phyloP scores from a whole-genome alignment of 768 basidiomycete genomes.

The Calocybe cyanea region DNA sequence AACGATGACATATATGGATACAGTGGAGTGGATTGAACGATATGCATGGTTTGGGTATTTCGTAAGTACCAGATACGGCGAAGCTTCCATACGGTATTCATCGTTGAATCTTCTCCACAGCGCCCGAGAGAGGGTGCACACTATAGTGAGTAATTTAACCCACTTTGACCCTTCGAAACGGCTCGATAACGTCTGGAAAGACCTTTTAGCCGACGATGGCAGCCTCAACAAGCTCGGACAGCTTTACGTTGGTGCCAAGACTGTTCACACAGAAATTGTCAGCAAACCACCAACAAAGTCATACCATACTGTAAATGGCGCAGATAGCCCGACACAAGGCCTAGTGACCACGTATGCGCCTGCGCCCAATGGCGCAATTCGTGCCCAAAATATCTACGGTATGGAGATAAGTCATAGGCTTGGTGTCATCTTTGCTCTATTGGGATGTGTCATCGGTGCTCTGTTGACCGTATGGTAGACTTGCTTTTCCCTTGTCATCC shows the following conservation, averaged over 20 bases:
- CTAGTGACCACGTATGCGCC: constrained; percentile 33
- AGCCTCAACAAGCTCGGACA: constrained; percentile 42
- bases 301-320: constrained; percentile 31
- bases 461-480: constrained; percentile 16
- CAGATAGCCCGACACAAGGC: constrained; percentile 31
- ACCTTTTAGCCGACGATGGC: constrained; percentile 41
- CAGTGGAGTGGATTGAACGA: constrained; percentile 53
- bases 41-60: constrained; percentile 63
- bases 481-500: background rate
- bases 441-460: constrained; percentile 11
- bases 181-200: constrained; percentile 20
- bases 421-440: constrained; percentile 10
- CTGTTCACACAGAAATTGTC: constrained; percentile 35
- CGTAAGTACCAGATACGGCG: constrained; percentile 24
- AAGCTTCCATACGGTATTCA: constrained; percentile 6
- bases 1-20: constrained; percentile 53
- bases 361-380: constrained; percentile 16
- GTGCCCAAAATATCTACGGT: constrained; percentile 10
- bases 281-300: constrained; percentile 23
- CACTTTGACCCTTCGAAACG: background rate
- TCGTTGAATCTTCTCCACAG: constrained; percentile 20
- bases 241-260: constrained; percentile 43
- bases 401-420: constrained; percentile 7
- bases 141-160: constrained; percentile 32
- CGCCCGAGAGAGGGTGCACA: constrained; percentile 35